Conservation (phyloP, 345 rosid species). For the Carallia brachiata region DNA sequence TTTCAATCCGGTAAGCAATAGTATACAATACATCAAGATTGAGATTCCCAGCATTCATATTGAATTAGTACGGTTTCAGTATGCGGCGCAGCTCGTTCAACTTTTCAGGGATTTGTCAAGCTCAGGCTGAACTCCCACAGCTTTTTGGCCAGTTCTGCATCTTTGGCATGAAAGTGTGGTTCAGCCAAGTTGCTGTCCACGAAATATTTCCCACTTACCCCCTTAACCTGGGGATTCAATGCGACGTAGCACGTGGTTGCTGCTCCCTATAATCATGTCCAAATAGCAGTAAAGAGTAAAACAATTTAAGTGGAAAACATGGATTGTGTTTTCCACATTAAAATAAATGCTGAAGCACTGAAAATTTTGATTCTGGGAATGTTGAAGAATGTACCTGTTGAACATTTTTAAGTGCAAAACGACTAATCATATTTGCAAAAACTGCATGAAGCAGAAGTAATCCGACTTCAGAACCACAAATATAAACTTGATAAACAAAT, state of each 20-base stretch:
- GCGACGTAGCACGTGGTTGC: background rate
- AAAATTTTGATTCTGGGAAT: background rate
- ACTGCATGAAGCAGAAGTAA: background rate
- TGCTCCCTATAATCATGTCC: background rate
- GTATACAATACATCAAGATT: no score
- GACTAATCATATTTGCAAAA: background rate
- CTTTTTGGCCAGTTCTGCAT: background rate
- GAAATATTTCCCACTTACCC: background rate
- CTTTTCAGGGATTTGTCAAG: background rate
- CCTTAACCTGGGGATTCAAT: background rate
- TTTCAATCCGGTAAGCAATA: no score
- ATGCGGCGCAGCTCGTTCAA: no score
- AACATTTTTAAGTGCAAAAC: background rate
- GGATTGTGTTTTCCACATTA: no score
- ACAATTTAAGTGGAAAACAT: no score
- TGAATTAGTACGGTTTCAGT: no score
- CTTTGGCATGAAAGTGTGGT: background rate
- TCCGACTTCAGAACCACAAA: background rate
- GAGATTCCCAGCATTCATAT: no score
- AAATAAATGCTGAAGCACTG: no score
- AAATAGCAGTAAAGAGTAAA: no score
- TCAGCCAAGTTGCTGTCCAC: background rate
- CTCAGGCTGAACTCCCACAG: background rate
- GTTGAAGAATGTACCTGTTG: background rate
- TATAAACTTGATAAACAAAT: no score